Evolutionary conservation across 139 green algal genomes (phyloP).

Genomic region (Tetraselmis striata): DNA sequence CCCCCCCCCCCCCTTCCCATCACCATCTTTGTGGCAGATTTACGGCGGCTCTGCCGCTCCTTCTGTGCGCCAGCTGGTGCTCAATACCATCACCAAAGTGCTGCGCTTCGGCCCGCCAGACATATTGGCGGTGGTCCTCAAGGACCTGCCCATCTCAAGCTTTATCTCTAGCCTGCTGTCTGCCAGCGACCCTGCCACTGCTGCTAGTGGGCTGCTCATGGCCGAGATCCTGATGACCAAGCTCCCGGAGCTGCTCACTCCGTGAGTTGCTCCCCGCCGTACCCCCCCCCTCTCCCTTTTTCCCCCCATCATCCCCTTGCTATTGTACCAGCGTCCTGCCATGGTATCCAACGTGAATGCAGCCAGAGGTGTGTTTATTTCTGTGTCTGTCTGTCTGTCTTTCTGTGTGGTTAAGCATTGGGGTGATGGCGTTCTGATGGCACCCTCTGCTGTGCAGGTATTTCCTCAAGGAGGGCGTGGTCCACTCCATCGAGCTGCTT

Average conservation of each 20-base stretch:
- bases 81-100: slow-evolving; percentile 64
- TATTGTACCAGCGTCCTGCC: too few species aligned
- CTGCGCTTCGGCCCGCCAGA: slow-evolving; percentile 42
- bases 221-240: slow-evolving; percentile 86
- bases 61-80: slow-evolving; percentile 53
- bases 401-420: too few species aligned
- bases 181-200: slow-evolving; percentile 42
- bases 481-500: slow-evolving; percentile 78
- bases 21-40: slow-evolving; percentile 36
- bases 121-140: slow-evolving; percentile 55
- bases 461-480: slow-evolving; percentile 90
- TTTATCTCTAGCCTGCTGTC: slow-evolving; percentile 78
- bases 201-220: slow-evolving; percentile 46
- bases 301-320: too few species aligned
- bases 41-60: slow-evolving; percentile 51
- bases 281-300: too few species aligned
- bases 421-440: too few species aligned
- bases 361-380: too few species aligned
- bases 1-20: too few species aligned
- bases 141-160: slow-evolving; percentile 59
- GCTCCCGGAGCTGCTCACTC: slow-evolving; percentile 63
- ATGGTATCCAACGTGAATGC: too few species aligned
- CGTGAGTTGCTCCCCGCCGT: background rate
- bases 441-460: too few species aligned
- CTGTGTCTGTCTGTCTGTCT: too few species aligned